Evolutionary conservation across 306 rosid species (phyloP).

Genomic region (Sesbania bispinosa): DNA sequence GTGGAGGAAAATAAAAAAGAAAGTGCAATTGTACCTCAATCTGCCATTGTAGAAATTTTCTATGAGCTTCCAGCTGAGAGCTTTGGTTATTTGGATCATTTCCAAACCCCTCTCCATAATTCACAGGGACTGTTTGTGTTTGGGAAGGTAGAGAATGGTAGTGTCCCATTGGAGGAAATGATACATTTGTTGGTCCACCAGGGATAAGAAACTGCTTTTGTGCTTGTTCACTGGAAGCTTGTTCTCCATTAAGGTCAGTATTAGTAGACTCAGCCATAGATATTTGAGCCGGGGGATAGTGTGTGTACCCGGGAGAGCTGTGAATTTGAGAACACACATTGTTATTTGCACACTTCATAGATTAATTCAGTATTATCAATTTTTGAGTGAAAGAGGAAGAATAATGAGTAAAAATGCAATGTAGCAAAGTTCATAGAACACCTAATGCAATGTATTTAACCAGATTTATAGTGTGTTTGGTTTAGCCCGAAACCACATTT

Average conservation of each 20-base stretch:
- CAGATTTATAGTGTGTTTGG: too few relatives aligned
- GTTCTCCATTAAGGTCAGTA: constrained; percentile 43
- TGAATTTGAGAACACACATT: constrained; percentile 5
- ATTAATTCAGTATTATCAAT: constrained; percentile 16
- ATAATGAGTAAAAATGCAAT: neutral
- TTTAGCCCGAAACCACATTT: too few relatives aligned
- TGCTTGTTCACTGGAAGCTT: constrained; percentile 38
- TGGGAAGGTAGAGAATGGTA: constrained; percentile 48
- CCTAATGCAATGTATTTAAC: neutral
- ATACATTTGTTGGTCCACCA: constrained; percentile 49
- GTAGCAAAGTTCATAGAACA: neutral
- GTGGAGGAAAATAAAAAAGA: neutral
- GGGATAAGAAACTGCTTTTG: constrained; percentile 38
- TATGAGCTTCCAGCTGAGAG: constrained; percentile 59
- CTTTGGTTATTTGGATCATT: constrained; percentile 38
- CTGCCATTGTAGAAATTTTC: constrained; percentile 50
- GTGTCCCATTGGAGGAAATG: constrained; percentile 46
- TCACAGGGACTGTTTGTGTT: constrained; percentile 26
- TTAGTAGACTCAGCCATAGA: constrained; percentile 36
- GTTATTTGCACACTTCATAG: neutral
- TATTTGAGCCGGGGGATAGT: constrained; percentile 46
- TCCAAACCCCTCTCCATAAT: constrained; percentile 41
- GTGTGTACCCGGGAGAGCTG: constrained; percentile 67
- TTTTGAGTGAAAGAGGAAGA: too few relatives aligned
- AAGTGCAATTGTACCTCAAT: constrained; percentile 55